A percentile compares a stretch with the other conserved stretches of the same genome.
phyloP scores from a whole-genome alignment of 2,329 filamentous ascomycete genomes.

The Phialemoniopsis sp. region DNA sequence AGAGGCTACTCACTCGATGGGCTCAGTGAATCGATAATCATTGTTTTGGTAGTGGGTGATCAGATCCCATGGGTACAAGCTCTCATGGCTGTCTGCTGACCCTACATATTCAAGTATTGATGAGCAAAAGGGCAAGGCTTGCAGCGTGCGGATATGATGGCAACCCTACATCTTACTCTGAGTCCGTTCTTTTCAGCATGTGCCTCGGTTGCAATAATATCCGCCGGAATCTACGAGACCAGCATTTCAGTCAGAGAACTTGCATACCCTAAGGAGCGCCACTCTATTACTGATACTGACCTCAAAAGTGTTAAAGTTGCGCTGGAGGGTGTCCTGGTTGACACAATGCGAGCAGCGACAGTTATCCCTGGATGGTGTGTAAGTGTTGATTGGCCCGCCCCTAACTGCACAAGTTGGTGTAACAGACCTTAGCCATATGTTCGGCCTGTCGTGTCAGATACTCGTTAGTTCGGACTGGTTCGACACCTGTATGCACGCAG shows the following conservation, averaged over 20 bases:
- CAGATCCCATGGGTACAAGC: conserved; percentile 63
- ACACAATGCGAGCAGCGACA: conserved; percentile 66
- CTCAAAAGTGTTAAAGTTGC: conserved; percentile 63
- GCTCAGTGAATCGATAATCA: conserved; percentile 24
- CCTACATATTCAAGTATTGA: conserved; percentile 47
- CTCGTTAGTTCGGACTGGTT: too few relatives aligned
- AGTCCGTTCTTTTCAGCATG: conserved; percentile 29
- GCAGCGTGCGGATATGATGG: neutral
- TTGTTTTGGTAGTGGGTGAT: conserved; percentile 41
- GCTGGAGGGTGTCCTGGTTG: conserved; percentile 66
- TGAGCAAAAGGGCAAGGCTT: too few relatives aligned
- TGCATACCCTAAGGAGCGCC: too few relatives aligned
- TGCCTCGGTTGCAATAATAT: conserved; percentile 31
- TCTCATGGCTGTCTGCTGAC: conserved; percentile 64
- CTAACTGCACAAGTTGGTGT: neutral
- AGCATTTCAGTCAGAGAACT: neutral
- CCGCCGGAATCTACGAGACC: conserved; percentile 37
- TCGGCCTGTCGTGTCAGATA: conserved; percentile 5
- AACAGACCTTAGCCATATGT: conserved; percentile 14
- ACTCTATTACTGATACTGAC: conserved; percentile 31
- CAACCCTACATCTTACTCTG: conserved; percentile 43
- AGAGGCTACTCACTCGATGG: conserved; percentile 20
- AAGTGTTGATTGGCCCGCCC: neutral
- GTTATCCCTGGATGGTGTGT: conserved; percentile 51
- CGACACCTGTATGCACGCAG: too few relatives aligned